Base-by-base conservation (phyloP, 1,284 basidiomycete genomes). In the Vanrija pseudolonga region DNA sequence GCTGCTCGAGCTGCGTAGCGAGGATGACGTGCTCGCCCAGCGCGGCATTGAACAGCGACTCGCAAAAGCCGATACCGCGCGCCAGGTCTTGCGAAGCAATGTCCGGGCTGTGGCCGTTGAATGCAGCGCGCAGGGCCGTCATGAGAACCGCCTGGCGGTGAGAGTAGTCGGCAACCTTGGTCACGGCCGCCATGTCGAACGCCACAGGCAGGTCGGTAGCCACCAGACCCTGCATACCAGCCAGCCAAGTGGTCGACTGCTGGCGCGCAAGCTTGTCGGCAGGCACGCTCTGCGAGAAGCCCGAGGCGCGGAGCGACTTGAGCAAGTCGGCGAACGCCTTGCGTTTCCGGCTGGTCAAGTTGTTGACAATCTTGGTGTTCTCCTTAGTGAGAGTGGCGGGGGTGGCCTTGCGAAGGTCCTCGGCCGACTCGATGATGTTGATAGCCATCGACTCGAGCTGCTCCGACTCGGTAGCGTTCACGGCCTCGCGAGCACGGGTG, bases 251-350 rank as follows among this genome's bases (percentile, higher is more conserved):
- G n/a, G 78, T 72, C 57, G 85, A 85, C 45, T 80, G 77, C 63
- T 92, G 86, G 46, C 78, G 81, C 11, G 78, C 77, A 6, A 90
- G 79, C 45, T 87, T 71, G 39, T 91, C 87, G 1, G 90, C 83
- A 62, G 86, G 87, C 23, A 90, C 78, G 54, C 84, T 87, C 22
- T 80, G 76, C 0, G 89, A 81, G 54, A 98, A 81, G 6, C 96
- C 96, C 26, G 85, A 79, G 1, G 83, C 82, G 67, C 90, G 90
- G 38, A 98, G 80, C 67, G 94, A 90, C 76, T 92, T 95, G 59
- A 97, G 80, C 19, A 98, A 79, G 69, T 98, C 92, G 24, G 87
- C 85, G 84, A 88, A 94, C 1, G 93, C 94, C 69, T 91, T 92
- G 56, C 89, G 82, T 77, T 98, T 99, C 28, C 90, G 84, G 8